Base-by-base conservation (phyloP, 2,329 filamentous ascomycete genomes). In the Scedosporium aurantiacum region DNA sequence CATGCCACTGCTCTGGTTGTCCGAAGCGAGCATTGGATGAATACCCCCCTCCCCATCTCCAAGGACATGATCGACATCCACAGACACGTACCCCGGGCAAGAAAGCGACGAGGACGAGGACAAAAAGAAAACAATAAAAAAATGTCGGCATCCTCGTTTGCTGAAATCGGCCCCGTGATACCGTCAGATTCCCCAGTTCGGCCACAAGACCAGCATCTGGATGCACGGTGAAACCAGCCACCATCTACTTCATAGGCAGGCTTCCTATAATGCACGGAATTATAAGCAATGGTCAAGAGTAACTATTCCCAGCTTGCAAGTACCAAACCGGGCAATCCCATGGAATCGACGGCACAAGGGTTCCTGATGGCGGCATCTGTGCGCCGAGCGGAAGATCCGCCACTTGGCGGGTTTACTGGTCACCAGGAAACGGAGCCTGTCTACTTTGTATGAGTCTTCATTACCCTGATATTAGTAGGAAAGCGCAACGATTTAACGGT, bases 401-500 rank as follows among this genome's bases (percentile, higher is more conserved):
- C 54, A 57, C 54, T 55, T 57, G 54, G 54, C 54, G 16, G 27
- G n/a, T 25, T 27, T 55, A 57, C 54, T 57, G 54, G 54, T 7
- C 16, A 57, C 16, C 25, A 40, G 54, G 54, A 40, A 18, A 57
- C 50, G 54, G 23, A 37, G 16, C 8, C 14, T 55, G 6, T 37
- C 32, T 37, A 37, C 32, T 37, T 37, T 10, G 32, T 28, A 55
- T 55, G 14, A 28, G 14, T 16, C 50, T 27, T 55, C 50, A 55
- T 55, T 28, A 55, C 25, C 25, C 50, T 23, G 50, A 27, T 27
- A 55, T 55, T 55, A 55, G 23, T 18, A 55, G 50, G 16, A 16
- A 10, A n/a, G n/a, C 14, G 50, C 50, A 2, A 2, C 50, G 50
- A 27, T 6, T 47, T 47, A 23, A 55, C 12, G 23, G 50, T 14